Conservation (phyloP, 2,329 filamentous ascomycete genomes). For the Talaromyces sp. region DNA sequence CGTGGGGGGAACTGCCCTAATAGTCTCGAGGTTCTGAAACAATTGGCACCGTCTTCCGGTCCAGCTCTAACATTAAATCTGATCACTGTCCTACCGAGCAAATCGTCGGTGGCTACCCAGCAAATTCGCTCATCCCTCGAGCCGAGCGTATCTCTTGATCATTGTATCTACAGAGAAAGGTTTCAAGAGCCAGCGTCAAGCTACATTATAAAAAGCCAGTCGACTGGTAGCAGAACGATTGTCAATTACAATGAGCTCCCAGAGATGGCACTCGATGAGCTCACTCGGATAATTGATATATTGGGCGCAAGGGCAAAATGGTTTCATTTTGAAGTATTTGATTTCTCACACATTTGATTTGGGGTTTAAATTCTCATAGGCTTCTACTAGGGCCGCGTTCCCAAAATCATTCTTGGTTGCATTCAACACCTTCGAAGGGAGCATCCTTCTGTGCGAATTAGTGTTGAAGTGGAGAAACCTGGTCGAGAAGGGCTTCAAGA, state of each 20-base stretch:
- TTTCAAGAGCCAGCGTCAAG: slow-evolving; percentile 64
- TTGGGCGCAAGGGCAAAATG: slow-evolving; percentile 50
- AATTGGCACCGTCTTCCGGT: slow-evolving; percentile 51
- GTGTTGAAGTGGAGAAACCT: slow-evolving; percentile 74
- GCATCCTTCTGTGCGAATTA: slow-evolving; percentile 56
- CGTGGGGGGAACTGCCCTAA: slow-evolving; percentile 76
- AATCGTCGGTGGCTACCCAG: slow-evolving; percentile 53
- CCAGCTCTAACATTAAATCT: slow-evolving; percentile 37
- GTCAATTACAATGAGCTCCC: slow-evolving; percentile 69
- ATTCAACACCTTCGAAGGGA: slow-evolving; percentile 58
- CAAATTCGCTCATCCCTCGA: slow-evolving; percentile 61
- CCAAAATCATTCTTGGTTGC: slow-evolving; percentile 62
- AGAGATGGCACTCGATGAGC: slow-evolving; percentile 69
- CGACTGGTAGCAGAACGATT: slow-evolving; percentile 66
- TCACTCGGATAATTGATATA: slow-evolving; percentile 48
- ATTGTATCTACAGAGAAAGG: slow-evolving; percentile 63
- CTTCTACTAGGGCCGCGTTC: slow-evolving; percentile 64
- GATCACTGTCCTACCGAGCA: slow-evolving; percentile 56
- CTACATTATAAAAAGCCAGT: slow-evolving; percentile 67
- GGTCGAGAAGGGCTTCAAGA: slow-evolving; percentile 60
- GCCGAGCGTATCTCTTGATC: slow-evolving; percentile 51
- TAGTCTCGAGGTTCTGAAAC: slow-evolving; percentile 69
- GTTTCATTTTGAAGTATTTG: slow-evolving; percentile 70
- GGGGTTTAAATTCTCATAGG: not conserved
- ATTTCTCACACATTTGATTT: not conserved